phyloP scores from a whole-genome alignment of 345 rosid genomes.

The Murraya paniculata region DNA sequence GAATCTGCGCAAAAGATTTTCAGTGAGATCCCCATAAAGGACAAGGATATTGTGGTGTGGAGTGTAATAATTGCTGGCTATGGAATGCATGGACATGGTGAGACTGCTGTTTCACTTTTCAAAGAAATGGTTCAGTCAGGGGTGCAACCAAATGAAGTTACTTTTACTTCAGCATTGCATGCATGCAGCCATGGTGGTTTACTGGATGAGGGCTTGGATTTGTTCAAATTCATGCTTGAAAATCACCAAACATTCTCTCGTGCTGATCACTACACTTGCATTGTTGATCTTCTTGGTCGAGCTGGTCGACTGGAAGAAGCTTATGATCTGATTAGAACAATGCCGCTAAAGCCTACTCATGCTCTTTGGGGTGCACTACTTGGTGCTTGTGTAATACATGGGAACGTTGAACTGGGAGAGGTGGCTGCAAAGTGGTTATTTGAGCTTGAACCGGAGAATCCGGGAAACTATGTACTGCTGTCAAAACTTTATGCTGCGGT shows the following conservation, averaged over 20 bases:
- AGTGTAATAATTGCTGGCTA: conserved; percentile 58
- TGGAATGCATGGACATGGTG: conserved; percentile 62
- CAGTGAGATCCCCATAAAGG: conserved; percentile 34
- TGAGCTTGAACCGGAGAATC: conserved; percentile 53
- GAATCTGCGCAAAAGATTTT: conserved; percentile 53
- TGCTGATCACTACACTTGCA: conserved; percentile 53
- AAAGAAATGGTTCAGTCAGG: conserved; percentile 60
- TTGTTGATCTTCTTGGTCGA: conserved; percentile 56
- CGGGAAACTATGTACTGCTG: conserved; percentile 50
- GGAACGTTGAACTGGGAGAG: conserved; percentile 57
- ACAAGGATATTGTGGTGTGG: conserved; percentile 55
- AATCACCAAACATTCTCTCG: conserved; percentile 28
- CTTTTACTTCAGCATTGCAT: conserved; percentile 55
- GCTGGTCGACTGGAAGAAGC: conserved; percentile 59
- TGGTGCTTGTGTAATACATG: conserved; percentile 57
- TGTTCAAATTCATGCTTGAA: conserved; percentile 45
- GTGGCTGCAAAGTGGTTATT: conserved; percentile 53
- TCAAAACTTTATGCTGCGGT: conserved; percentile 53
- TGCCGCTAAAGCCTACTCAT: conserved; percentile 40
- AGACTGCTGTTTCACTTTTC: conserved; percentile 48
- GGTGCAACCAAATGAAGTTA: conserved; percentile 51
- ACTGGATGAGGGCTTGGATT: conserved; percentile 56
- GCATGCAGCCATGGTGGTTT: conserved; percentile 63
- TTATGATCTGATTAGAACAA: conserved; percentile 42
- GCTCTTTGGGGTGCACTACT: conserved; percentile 65